phyloP scores from a whole-genome alignment of 1,284 basidiomycete species.

The Coriolopsis trogii region DNA sequence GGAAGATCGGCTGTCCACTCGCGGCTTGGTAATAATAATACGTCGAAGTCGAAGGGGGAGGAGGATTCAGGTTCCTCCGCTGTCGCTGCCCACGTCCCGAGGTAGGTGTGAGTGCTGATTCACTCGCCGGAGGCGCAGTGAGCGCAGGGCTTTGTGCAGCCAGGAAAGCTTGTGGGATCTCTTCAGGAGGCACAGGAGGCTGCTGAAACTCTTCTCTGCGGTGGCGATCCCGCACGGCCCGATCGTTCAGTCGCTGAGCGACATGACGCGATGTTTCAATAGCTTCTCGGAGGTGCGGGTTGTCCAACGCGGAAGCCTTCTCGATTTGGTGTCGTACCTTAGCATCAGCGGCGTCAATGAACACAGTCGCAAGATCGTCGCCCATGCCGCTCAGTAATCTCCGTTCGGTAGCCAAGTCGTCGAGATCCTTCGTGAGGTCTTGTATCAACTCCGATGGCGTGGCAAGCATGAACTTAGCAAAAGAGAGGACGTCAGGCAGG shows the following conservation, averaged over 20 bases:
- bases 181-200: conserved; percentile 20
- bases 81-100: conserved; percentile 48
- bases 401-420: conserved; percentile 72
- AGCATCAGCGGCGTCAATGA: conserved; percentile 79
- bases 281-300: conserved; percentile 53
- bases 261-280: conserved; percentile 67
- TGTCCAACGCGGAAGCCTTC: conserved; percentile 77
- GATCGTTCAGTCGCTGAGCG: conserved; percentile 54
- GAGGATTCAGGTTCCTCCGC: conserved; percentile 79
- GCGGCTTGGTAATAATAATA: conserved; percentile 98
- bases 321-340: conserved; percentile 80
- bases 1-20: conserved; percentile 89
- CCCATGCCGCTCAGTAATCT: conserved; percentile 62
- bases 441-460: conserved; percentile 82
- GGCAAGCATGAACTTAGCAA: conserved; percentile 95
- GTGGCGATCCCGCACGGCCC: conserved; percentile 40
- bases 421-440: conserved; percentile 77
- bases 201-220: conserved; percentile 39
- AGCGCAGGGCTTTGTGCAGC: conserved; percentile 37
- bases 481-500: conserved; percentile 88
- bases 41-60: conserved; percentile 77
- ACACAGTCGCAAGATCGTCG: conserved; percentile 79
- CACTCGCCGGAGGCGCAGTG: conserved; percentile 28
- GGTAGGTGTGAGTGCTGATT: conserved; percentile 35
- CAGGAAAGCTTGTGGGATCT: conserved; percentile 59